A percentile compares a stretch with the other conserved stretches of the same genome.
These are phyloP conservation scores for Akanthomyces muscarius DNA, from an alignment of 2,329 filamentous ascomycete genomes.

Conservation along the genomic window DNA sequence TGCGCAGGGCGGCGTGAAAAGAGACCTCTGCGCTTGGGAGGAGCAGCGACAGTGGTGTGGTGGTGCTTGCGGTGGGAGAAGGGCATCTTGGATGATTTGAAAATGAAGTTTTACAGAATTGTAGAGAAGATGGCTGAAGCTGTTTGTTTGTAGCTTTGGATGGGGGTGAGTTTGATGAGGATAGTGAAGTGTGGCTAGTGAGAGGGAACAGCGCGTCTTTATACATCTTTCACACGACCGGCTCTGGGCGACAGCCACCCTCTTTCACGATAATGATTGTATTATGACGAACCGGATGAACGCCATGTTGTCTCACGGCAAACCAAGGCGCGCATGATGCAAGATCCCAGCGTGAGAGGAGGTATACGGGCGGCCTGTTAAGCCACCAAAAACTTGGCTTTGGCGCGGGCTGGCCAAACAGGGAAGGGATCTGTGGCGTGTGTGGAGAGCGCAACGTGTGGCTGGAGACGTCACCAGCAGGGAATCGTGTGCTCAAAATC, in stretches of 20 bases:
- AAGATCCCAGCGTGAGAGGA: background rate
- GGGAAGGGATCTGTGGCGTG: constrained; percentile 14
- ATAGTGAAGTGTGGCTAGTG: background rate
- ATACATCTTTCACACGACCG: background rate
- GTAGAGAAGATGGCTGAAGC: background rate
- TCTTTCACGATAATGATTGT: background rate
- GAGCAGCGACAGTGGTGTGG: constrained; percentile 18
- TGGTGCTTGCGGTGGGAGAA: constrained; percentile 22
- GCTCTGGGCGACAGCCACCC: background rate
- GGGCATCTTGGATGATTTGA: constrained; percentile 30
- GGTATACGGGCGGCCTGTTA: background rate
- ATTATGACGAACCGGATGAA: constrained; percentile 2
- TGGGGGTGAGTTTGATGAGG: background rate
- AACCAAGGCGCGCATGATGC: background rate
- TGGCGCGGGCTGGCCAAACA: background rate
- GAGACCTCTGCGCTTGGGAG: constrained; percentile 19
- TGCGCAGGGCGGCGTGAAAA: constrained; percentile 24
- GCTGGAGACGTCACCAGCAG: constrained; percentile 15
- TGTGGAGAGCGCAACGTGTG: background rate
- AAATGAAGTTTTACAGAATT: background rate
- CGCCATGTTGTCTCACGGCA: background rate
- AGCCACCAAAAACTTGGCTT: constrained; percentile 16
- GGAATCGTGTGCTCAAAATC: constrained; percentile 8
- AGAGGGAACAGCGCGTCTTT: background rate
- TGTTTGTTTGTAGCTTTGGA: background rate